These are phyloP conservation scores for Dalbergia oliveri DNA, from an alignment of 306 rosid species.

Conservation along the genomic window DNA sequence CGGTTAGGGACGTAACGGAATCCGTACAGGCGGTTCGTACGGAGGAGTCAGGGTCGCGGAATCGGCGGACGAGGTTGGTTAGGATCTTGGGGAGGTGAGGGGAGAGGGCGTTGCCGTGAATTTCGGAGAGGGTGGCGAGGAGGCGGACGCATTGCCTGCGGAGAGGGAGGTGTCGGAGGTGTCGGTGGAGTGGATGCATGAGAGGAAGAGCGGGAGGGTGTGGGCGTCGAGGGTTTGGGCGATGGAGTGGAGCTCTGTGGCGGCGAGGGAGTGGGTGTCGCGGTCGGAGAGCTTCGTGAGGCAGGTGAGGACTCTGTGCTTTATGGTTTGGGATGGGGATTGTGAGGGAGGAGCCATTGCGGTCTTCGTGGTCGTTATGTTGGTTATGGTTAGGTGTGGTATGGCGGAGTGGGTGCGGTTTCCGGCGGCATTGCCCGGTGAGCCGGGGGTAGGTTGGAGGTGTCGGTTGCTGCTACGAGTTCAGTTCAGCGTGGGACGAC, in stretches of 20 bases:
- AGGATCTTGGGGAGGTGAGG: slow-evolving; percentile 72
- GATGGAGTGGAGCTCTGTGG: slow-evolving; percentile 70
- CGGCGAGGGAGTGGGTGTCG: slow-evolving; percentile 68
- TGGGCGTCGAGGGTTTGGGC: slow-evolving; percentile 62
- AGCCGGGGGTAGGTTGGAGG: background rate
- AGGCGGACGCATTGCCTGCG: slow-evolving; percentile 74
- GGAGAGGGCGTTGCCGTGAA: slow-evolving; percentile 68
- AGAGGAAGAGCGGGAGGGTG: slow-evolving; percentile 61
- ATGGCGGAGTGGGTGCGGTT: slow-evolving; percentile 12
- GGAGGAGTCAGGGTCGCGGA: slow-evolving; percentile 84
- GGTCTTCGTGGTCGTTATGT: background rate
- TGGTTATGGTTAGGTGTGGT: background rate
- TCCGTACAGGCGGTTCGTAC: slow-evolving; percentile 79
- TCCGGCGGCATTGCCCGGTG: slow-evolving; percentile 59
- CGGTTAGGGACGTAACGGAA: slow-evolving; percentile 64
- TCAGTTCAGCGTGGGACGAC: background rate
- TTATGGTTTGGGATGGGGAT: slow-evolving; percentile 53
- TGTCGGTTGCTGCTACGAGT: background rate
- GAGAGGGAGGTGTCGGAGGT: slow-evolving; percentile 75
- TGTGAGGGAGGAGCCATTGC: slow-evolving; percentile 56
- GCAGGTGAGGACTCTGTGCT: slow-evolving; percentile 75
- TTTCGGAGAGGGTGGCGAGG: slow-evolving; percentile 62
- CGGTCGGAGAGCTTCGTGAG: slow-evolving; percentile 86
- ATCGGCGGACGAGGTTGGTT: slow-evolving; percentile 61
- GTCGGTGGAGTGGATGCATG: slow-evolving; percentile 75